Percentiles rank a stretch among this genome's conserved stretches.
phyloP scores from a whole-genome alignment of 169 alveolate species.

The Cyclospora cayetanensis region DNA sequence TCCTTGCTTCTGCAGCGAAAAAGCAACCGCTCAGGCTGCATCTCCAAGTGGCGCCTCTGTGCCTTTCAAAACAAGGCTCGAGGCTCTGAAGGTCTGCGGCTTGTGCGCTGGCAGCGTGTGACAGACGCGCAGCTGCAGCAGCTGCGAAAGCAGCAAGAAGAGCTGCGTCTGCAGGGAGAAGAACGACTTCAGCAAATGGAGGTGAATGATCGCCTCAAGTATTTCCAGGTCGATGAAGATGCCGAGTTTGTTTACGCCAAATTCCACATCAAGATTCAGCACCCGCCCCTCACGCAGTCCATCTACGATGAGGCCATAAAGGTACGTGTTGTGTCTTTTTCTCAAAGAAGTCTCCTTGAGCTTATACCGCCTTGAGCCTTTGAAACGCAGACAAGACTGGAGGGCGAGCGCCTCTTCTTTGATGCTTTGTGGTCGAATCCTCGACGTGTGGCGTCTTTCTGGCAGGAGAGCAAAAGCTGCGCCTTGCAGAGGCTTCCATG shows the following conservation, averaged over 20 bases:
- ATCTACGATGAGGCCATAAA: slow-evolving; percentile 12
- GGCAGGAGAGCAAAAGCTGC: too few species aligned
- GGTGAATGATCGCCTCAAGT: not conserved
- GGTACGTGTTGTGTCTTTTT: too few species aligned
- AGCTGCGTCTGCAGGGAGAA: slow-evolving; percentile 1
- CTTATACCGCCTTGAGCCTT: too few species aligned
- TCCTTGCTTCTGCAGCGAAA: not conserved
- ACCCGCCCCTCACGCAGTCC: not conserved
- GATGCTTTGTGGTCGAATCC: too few species aligned
- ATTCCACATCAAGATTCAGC: not conserved
- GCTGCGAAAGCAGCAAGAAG: slow-evolving; percentile 28
- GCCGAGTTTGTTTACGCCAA: slow-evolving; percentile 1
- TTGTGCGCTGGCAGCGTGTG: slow-evolving; percentile 2
- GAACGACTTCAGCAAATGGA: not conserved
- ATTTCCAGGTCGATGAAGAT: not conserved
- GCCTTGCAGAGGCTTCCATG: too few species aligned
- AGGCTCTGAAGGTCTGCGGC: not conserved
- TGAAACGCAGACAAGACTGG: too few species aligned
- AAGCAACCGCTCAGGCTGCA: not conserved
- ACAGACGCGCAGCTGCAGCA: not conserved
- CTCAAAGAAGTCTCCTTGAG: too few species aligned
- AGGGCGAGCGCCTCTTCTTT: too few species aligned
- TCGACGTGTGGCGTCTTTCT: too few species aligned
- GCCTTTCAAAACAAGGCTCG: not conserved
- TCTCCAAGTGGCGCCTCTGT: not conserved